Percentiles rank a stretch among this genome's conserved stretches.
Conservation (phyloP, 345 rosid genomes). For the Carallia brachiata region DNA sequence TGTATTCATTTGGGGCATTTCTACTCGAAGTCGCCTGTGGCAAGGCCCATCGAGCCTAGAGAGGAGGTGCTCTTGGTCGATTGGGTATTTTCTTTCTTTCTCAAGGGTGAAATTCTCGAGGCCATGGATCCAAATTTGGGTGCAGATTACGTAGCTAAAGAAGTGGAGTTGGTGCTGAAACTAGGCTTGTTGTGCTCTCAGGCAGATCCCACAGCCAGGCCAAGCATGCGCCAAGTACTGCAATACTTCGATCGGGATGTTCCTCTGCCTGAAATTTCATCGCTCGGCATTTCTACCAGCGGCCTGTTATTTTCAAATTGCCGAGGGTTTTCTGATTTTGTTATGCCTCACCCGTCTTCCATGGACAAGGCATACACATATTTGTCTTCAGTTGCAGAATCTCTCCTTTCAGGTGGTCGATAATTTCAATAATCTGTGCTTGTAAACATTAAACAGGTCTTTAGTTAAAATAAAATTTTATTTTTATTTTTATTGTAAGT, state of each 20-base stretch:
- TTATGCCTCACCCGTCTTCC: slow-evolving; percentile 37
- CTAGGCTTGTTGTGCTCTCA: slow-evolving; percentile 66
- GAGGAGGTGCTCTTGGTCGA: slow-evolving; percentile 25
- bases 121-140: slow-evolving; percentile 35
- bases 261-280: slow-evolving; percentile 41
- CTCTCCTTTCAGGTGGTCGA: slow-evolving; percentile 59
- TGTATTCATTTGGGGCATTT: slow-evolving; percentile 61
- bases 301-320: slow-evolving; percentile 33
- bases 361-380: slow-evolving; percentile 26
- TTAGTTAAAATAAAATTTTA: background rate
- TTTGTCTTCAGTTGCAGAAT: slow-evolving; percentile 42
- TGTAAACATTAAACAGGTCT: background rate
- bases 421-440: slow-evolving; percentile 6
- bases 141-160: slow-evolving; percentile 32
- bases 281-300: slow-evolving; percentile 27
- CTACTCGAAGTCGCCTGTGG: slow-evolving; percentile 59
- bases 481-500: too few relatives aligned
- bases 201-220: slow-evolving; percentile 43
- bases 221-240: slow-evolving; percentile 57
- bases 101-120: slow-evolving; percentile 17
- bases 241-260: slow-evolving; percentile 45
- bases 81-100: slow-evolving; percentile 19
- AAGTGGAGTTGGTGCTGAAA: slow-evolving; percentile 50
- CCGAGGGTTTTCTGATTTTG: slow-evolving; percentile 46
- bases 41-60: slow-evolving; percentile 43